These are phyloP conservation scores for Eimeria brunetti DNA, from an alignment of 169 alveolate genomes.

Conservation along the genomic window DNA sequence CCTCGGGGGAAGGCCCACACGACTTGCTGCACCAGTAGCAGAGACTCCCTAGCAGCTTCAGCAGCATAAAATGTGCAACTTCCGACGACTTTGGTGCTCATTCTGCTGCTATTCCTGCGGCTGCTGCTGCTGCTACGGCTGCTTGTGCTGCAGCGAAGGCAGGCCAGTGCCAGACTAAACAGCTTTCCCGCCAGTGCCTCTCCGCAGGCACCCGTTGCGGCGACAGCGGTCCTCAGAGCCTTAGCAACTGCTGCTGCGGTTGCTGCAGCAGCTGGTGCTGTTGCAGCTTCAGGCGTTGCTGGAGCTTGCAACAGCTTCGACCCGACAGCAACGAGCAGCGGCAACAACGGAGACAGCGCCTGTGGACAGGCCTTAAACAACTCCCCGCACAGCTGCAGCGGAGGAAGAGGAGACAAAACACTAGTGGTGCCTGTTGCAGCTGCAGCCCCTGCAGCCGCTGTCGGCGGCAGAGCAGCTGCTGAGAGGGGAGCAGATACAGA, in stretches of 20 bases:
- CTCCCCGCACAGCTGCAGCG: slow-evolving; percentile 59
- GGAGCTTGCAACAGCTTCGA: slow-evolving; percentile 50
- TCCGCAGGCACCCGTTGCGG: slow-evolving; percentile 66
- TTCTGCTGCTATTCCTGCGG: slow-evolving; percentile 15
- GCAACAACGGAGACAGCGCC: slow-evolving; percentile 67
- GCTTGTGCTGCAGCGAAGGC: slow-evolving; percentile 50
- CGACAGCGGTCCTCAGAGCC: slow-evolving; percentile 52
- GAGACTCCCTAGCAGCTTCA: slow-evolving; percentile 41
- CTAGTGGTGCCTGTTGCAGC: slow-evolving; percentile 15
- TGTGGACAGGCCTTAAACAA: slow-evolving; percentile 44
- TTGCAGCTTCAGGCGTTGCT: slow-evolving; percentile 8
- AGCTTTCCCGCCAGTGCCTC: slow-evolving; percentile 47
- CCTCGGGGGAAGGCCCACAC: slow-evolving; percentile 72
- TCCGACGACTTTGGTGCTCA: background rate
- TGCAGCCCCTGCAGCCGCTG: background rate
- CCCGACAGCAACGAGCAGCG: slow-evolving; percentile 22
- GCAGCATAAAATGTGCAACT: background rate
- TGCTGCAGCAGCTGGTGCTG: background rate
- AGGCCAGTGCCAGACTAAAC: background rate
- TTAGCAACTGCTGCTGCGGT: slow-evolving; percentile 65
- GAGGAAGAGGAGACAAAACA: slow-evolving; percentile 50
- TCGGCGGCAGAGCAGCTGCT: slow-evolving; percentile 27
- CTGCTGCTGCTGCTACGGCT: background rate
- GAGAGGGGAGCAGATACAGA: background rate
- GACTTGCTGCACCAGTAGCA: slow-evolving; percentile 72